Conservation (phyloP, 352 stramenopile genomes). For the Phytophthora ramorum region DNA sequence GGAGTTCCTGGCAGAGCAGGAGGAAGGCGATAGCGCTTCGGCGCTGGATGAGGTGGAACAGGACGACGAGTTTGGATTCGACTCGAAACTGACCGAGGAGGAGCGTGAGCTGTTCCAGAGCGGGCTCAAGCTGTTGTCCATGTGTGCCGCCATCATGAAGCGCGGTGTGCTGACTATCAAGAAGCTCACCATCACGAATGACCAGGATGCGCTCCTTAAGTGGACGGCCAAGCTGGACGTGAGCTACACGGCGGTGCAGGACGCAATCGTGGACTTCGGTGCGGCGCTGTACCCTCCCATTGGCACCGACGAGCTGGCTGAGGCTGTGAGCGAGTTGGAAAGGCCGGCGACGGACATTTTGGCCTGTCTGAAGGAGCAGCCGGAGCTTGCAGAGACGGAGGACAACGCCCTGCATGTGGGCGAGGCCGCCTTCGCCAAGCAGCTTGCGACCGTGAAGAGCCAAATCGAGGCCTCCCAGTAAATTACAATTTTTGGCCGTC, state of each 20-base stretch:
- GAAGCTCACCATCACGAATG: slow-evolving; percentile 65
- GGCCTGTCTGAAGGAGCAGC: slow-evolving; percentile 58
- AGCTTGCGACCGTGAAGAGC: slow-evolving; percentile 60
- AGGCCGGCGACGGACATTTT: slow-evolving; percentile 46
- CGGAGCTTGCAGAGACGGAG: slow-evolving; percentile 47
- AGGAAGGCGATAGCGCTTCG: slow-evolving; percentile 23
- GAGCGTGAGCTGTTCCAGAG: slow-evolving; percentile 75
- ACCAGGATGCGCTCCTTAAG: slow-evolving; percentile 63
- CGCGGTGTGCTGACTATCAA: slow-evolving; percentile 84
- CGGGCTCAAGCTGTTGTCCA: slow-evolving; percentile 72
- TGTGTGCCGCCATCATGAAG: slow-evolving; percentile 82
- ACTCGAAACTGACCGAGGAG: slow-evolving; percentile 72
- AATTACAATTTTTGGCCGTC: slow-evolving; percentile 24
- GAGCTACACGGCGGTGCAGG: slow-evolving; percentile 66
- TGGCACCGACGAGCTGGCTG: slow-evolving; percentile 61
- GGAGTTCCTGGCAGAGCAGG: slow-evolving; percentile 70
- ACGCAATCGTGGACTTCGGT: slow-evolving; percentile 82
- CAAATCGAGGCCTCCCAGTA: slow-evolving; percentile 61
- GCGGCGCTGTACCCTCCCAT: slow-evolving; percentile 84
- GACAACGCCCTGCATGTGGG: slow-evolving; percentile 50
- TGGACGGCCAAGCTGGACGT: slow-evolving; percentile 78
- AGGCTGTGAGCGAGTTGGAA: slow-evolving; percentile 47
- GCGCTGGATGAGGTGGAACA: slow-evolving; percentile 62
- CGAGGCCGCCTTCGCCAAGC: slow-evolving; percentile 59
- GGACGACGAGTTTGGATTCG: slow-evolving; percentile 81